Conservation (phyloP, 1,284 basidiomycete genomes). For the Moesziomyces globuligerus region DNA sequence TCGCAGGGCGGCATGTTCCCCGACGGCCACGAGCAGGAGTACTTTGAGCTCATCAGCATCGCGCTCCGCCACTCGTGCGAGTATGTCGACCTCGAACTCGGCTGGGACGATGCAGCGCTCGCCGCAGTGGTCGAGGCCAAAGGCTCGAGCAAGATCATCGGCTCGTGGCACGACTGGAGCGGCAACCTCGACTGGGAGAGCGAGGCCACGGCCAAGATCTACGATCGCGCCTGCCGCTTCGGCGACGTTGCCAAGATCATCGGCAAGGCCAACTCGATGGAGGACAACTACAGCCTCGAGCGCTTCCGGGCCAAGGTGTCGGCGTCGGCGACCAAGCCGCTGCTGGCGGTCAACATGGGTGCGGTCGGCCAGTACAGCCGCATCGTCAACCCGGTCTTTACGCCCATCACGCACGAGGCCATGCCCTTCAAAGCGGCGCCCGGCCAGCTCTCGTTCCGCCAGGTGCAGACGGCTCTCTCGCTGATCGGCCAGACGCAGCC, state of each 20-base stretch:
- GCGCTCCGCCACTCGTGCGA: constrained; percentile 87
- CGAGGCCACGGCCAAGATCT: constrained; percentile 71
- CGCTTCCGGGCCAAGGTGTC: constrained; percentile 75
- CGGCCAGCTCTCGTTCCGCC: constrained; percentile 86
- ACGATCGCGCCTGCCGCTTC: constrained; percentile 36
- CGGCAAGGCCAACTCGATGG: constrained; percentile 78
- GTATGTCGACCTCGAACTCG: constrained; percentile 91
- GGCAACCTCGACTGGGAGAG: constrained; percentile 86
- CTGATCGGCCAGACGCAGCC: constrained; percentile 81
- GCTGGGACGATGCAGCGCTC: constrained; percentile 76
- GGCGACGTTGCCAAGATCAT: constrained; percentile 95
- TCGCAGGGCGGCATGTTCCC: constrained; percentile 94
- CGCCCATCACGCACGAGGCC: constrained; percentile 87
- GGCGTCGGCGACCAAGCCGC: constrained; percentile 69
- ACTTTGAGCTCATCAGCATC: constrained; percentile 80
- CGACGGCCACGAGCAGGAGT: constrained; percentile 78
- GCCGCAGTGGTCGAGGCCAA: constrained; percentile 75
- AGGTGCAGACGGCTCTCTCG: constrained; percentile 83
- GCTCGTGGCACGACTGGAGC: constrained; percentile 93
- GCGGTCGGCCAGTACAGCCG: constrained; percentile 81
- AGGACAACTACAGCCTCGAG: constrained; percentile 84
- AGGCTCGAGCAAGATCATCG: constrained; percentile 82
- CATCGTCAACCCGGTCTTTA: constrained; percentile 84
- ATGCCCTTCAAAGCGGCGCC: constrained; percentile 84
- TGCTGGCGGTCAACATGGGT: constrained; percentile 96